Base-by-base conservation (phyloP, 148 eudicot species). In the Amaranthus palmeri region DNA sequence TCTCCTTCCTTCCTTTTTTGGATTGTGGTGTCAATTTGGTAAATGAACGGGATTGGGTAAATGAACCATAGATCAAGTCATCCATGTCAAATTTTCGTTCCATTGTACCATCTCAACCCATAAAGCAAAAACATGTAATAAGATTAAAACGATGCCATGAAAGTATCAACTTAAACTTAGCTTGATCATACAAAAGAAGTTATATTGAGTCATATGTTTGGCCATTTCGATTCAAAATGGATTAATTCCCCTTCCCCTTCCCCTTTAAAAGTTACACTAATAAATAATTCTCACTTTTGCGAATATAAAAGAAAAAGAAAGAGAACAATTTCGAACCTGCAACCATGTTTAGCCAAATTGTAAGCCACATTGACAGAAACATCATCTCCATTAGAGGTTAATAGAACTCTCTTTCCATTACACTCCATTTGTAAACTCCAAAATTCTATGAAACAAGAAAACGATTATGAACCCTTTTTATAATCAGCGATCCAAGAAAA, bases 331-430 rank as follows among this genome's bases (percentile, higher is more conserved):
- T 42, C 67, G 61, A 76, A 93, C 98, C 92, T 82, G 92, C 97
- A 93, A 72, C 97, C 96, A 41, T 82, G 89, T 77, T 88, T 84
- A 25, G 85, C 95, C 82, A 93, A 69, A 76, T 76, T 80, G 71
- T 41, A 78, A 40, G 92, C 96, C 59, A 93, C 79, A 77, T 80
- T 86, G 25, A 74, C 57, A 66, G 97, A 93, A 67, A 89, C 76
- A 50, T 86, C 87, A 67, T 93, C 98, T 14, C 90, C 97, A 81
- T 79, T 85, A 53, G 91, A 89, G 55, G 97, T 91, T 43, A 93
- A 80, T 81, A 93, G 70, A 51, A 93, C 88, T 72, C 82, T 91
- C 80, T 88, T 90, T 41, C 73, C 77, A 49, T 15, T 55, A 46
- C 64, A 78, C 58, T 77, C 90, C 96, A 91, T 89, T 57, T 58